Conservation (phyloP, 2,329 filamentous ascomycete genomes). For the Verticillium dahliae region DNA sequence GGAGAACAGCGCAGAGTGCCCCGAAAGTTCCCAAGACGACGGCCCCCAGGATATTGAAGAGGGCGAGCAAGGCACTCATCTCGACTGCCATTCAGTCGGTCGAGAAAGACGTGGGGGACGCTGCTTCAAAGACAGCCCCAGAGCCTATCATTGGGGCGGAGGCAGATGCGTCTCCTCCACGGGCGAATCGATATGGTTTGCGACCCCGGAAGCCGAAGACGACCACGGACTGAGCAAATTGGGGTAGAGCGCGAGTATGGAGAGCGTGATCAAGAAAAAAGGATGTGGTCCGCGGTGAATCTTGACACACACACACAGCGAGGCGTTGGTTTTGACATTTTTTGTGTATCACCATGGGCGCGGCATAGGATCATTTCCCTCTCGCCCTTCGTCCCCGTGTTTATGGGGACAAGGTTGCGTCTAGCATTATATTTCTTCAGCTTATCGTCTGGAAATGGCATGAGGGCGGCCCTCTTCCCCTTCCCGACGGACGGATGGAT, state of each 20-base stretch:
- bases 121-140: not conserved
- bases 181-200: not conserved
- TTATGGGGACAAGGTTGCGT: not conserved
- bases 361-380: not conserved
- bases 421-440: not conserved
- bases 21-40: not conserved
- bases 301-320: not conserved
- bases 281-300: not conserved
- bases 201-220: not conserved
- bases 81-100: not conserved
- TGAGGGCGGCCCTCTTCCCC: not conserved
- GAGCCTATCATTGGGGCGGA: not conserved
- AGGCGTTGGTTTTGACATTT: not conserved
- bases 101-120: not conserved
- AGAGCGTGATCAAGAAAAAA: not conserved
- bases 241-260: not conserved
- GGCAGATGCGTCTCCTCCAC: not conserved
- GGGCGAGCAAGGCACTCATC: not conserved
- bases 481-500: not conserved
- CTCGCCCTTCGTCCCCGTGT: not conserved
- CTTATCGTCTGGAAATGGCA: not conserved
- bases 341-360: not conserved
- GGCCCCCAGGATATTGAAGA: not conserved
- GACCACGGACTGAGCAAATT: not conserved
- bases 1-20: too few species aligned